Conservation (phyloP, 2,329 filamentous ascomycete species). For the Aureobasidium musti region DNA sequence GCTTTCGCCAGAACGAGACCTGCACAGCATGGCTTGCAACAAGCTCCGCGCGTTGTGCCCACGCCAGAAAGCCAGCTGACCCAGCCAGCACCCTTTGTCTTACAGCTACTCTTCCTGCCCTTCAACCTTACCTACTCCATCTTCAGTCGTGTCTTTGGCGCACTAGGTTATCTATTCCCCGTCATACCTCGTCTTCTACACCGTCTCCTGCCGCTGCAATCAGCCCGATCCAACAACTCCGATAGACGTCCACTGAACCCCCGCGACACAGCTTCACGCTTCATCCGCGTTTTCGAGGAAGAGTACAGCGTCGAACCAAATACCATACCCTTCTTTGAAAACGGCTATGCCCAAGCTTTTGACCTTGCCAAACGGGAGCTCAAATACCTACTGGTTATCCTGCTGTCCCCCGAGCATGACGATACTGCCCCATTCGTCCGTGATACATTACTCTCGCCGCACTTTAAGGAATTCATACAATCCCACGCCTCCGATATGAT, state of each 20-base stretch:
- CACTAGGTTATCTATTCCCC: constrained; percentile 75
- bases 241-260: constrained; percentile 73
- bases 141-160: constrained; percentile 67
- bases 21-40: constrained; percentile 53
- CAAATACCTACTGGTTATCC: constrained; percentile 84
- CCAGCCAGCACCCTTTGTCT: constrained; percentile 70
- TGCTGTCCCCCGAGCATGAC: constrained; percentile 92
- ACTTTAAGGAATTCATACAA: constrained; percentile 72
- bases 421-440: constrained; percentile 80
- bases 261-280: constrained; percentile 82
- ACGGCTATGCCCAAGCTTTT: constrained; percentile 87
- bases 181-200: constrained; percentile 69
- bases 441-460: constrained; percentile 75
- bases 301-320: constrained; percentile 69
- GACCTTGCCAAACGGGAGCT: constrained; percentile 88
- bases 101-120: constrained; percentile 77
- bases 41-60: constrained; percentile 83
- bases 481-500: constrained; percentile 77
- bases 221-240: constrained; percentile 61
- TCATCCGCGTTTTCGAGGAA: constrained; percentile 92
- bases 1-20: constrained; percentile 30
- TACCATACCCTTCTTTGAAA: constrained; percentile 76
- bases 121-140: constrained; percentile 76
- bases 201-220: constrained; percentile 56
- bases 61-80: constrained; percentile 65